Base-by-base conservation (phyloP, 75 land plant genomes). In the Cunninghamia lanceolata region DNA sequence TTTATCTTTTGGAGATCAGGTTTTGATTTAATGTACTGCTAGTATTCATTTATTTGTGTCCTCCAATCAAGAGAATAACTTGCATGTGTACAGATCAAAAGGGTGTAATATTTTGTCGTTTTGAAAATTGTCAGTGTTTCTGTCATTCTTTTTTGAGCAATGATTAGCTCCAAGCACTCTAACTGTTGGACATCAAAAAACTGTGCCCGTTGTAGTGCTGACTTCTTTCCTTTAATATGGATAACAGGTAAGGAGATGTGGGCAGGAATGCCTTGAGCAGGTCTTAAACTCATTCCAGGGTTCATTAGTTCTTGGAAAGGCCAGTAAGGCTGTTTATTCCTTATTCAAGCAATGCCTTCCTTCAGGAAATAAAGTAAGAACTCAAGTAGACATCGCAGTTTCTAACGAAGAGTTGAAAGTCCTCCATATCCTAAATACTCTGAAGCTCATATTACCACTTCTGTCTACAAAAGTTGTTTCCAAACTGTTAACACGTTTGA, bases 211-310 rank as follows among this genome's bases (percentile, higher is more conserved):
- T 25, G 6, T 63, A 7, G 25, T 25, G 28, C 68, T 63, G n/a
- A 63, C 68, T 25, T 63, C 68, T 63, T 54, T 54, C 68, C n/a
- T 63, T 25, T 63, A 25, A 63, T 63, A 25, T 63, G 68, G 68
- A 21, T 36, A 89, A 40, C 88, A 97, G 99, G 98, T 98, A 2
- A 91, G 99, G 81, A 94, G 86, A 87, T 92, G 96, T 43, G 88
- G 95, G 28, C 94, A 93, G 54, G 66, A 84, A 25, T 94, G 94
- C 88, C 71, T 92, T 36, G 89, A 86, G 15, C 93, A 94, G 70
- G 87, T 91, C 32, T 87, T 98, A 15, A 56, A 85, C 80, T 86
- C 88, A 9, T 91, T 98, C 68, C 95, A 94, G 74, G 90, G 87
- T 19, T 84, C 93, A 70, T 78, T 89, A 4, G 59, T 93, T 9